Conservation (phyloP, 495 filamentous ascomycete species). For the Penicillium fimorum region DNA sequence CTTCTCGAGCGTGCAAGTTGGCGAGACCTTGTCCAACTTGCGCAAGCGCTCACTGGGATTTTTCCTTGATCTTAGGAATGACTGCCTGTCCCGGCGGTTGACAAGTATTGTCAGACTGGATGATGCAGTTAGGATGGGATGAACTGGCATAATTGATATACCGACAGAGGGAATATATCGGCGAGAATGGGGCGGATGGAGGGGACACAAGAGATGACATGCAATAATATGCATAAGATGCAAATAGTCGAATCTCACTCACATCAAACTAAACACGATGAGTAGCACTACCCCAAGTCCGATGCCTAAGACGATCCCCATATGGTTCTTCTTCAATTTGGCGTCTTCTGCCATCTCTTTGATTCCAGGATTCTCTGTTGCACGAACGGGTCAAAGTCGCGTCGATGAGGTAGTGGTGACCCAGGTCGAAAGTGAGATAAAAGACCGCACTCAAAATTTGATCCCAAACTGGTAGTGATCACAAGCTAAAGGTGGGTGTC, state of each 20-base stretch:
- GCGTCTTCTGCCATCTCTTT: conserved; percentile 20
- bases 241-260: conserved; percentile 14
- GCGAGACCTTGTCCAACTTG: conserved; percentile 41
- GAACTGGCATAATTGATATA: not conserved
- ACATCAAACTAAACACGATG: conserved; percentile 41
- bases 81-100: conserved; percentile 36
- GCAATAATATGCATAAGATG: not conserved
- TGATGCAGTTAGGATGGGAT: conserved; percentile 6
- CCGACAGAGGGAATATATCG: conserved; percentile 9
- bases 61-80: conserved; percentile 25
- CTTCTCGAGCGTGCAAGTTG: conserved; percentile 41
- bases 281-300: conserved; percentile 39
- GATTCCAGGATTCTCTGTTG: conserved; percentile 10
- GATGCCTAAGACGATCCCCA: conserved; percentile 42
- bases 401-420: not conserved
- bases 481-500: not conserved
- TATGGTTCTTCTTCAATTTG: conserved; percentile 30
- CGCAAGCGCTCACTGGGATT: conserved; percentile 37
- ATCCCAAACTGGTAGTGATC: not conserved
- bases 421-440: not conserved
- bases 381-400: conserved; percentile 8
- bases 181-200: conserved; percentile 1
- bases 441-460: not conserved
- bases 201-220: not conserved
- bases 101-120: conserved; percentile 37